Conservation (phyloP, 768 basidiomycete species). For the Tephrocybe sp. region DNA sequence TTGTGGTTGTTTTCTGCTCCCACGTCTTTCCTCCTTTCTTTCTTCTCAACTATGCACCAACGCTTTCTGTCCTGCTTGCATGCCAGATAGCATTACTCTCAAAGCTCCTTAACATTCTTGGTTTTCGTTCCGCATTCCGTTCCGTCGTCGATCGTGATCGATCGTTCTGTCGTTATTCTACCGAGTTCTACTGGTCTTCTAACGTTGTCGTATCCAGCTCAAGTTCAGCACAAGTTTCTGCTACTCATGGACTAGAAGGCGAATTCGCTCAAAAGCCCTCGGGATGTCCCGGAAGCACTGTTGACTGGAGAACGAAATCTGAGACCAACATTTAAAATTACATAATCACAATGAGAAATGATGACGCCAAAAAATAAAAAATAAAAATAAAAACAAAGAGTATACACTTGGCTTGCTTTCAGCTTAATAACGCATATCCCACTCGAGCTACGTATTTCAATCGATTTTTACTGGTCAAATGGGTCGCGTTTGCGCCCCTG, state of each 20-base stretch:
- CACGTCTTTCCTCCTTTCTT: background rate
- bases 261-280: background rate
- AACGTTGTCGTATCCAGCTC: too few species aligned
- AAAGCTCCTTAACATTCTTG: background rate
- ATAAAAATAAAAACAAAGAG: too few species aligned
- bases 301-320: background rate
- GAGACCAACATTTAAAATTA: background rate
- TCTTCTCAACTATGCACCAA: background rate
- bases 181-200: background rate
- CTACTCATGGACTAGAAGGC: too few species aligned
- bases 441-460: background rate
- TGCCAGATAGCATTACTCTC: background rate
- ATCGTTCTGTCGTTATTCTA: background rate
- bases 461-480: background rate
- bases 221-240: too few species aligned
- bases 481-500: background rate
- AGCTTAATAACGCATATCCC: background rate
- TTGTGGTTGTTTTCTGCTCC: background rate
- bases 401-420: too few species aligned
- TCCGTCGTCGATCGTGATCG: background rate
- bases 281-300: background rate
- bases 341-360: background rate
- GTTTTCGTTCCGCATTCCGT: background rate
- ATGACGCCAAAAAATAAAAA: background rate
- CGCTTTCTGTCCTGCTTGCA: background rate